Base-by-base conservation (phyloP, 2,329 filamentous ascomycete genomes). In the Ophiostoma sp. region DNA sequence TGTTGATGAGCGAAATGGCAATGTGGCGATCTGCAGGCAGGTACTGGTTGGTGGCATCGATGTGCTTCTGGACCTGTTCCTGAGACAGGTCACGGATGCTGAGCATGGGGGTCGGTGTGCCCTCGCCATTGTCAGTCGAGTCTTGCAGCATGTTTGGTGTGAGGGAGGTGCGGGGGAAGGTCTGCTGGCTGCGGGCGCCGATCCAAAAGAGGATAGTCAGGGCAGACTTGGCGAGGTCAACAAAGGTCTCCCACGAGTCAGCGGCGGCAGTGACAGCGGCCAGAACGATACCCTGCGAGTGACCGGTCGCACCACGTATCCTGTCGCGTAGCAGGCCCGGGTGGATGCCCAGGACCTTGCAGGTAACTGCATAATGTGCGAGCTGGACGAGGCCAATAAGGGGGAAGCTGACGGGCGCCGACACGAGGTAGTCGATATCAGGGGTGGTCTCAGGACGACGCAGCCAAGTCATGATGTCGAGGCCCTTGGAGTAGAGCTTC, bases 161-260 rank as follows among this genome's bases (percentile, higher is more conserved):
- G 75, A 99, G 85, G 45, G 95, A 98, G 3, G 95, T 99, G 74
- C 91, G 88, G 52, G 95, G 96, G 80, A 97, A 99, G 2, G 93
- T 93, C 79, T 99, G 95, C 79, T 99, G 95, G 78, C 94, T 97
- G 75, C 95, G 90, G 70, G 94, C 89, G 77, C 96, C 95, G 73
- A 99, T 97, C 95, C 95, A 99, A 84, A 99, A 99, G 42, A 99
- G 89, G 75, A 97, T 92, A 42, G 91, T 95, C 72, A 99, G 82
- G 2, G 94, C 91, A 73, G 92, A 88, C 74, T 85, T 89, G 68
- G 92, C 86, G 68, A 92, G 87, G 75, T 91, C 88, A 72, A 90
- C 87, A 78, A 95, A 99, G 0, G 91, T 91, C 71, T 97, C 93
- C 95, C 95, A 99, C 41, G 90, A 93, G 73, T 92, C 90, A 4